Evolutionary conservation across 176 grass and related monocot species (phyloP), one percentile per base, ranked within the genome.

Genomic region (Chloris gayana): DNA sequence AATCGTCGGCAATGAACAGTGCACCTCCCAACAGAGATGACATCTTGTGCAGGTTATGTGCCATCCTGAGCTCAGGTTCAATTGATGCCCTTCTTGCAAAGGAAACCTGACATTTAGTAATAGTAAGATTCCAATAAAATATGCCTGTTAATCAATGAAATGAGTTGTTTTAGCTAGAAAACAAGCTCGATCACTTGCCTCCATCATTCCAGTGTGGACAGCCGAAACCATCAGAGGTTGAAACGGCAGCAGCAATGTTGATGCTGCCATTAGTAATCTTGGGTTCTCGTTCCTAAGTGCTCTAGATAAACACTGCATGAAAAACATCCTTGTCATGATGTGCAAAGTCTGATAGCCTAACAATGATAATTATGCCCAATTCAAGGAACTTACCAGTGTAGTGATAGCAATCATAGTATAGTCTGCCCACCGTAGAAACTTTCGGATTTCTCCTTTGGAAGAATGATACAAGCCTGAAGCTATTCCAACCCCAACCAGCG

Each of bases 151-250:
- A 66, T 38, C 22, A 46, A 31, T 58, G 49, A 54, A 51, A 21
- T 46, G 34, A 5, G 69, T 21, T 21, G 7, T 42, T 75, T 22
- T 69, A 69, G 7, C 26, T 47, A 42, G 39, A 75, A 72, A 37
- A 67, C 65, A 31, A 67, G 39, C 44, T 21, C 81, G 4, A 0
- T 73, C 17, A 9, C 81, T 98, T 93, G 69, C 92, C 96, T 99
- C 96, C 96, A 99, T 91, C 82, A 99, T 77, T 70, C 92, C 96
- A 51, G 89, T 95, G 78, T 95, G 96, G 69, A 99, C 39, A 86
- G 86, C 96, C 61, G 96, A 99, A 87, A 95, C 92, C 86, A 99
- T 86, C 46, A 99, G 69, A 26, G 96, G 96, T 75, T 99, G 86
- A 86, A 99, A 95, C 3, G 96, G 96, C 57, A 99, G 86, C 37